Evolutionary conservation across 805 yeast genomes (phyloP).

Genomic region (Candida nonsorbophila): DNA sequence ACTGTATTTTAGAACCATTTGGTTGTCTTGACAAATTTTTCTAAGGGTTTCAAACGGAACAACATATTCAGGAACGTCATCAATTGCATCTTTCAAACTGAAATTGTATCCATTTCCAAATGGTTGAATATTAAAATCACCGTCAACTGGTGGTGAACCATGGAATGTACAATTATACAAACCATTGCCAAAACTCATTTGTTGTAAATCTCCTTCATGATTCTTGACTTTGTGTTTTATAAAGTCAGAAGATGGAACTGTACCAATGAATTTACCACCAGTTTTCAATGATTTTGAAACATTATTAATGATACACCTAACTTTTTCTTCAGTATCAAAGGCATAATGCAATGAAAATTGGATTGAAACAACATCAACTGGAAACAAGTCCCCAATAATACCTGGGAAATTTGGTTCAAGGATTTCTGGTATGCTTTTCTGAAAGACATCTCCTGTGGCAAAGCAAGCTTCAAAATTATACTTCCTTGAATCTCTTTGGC

Average conservation of each 20-base stretch:
- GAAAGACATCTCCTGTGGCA: slow-evolving; percentile 90
- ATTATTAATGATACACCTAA: slow-evolving; percentile 66
- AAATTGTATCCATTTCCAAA: slow-evolving; percentile 83
- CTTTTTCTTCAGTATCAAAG: slow-evolving; percentile 78
- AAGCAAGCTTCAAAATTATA: slow-evolving; percentile 74
- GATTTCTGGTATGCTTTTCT: slow-evolving; percentile 60
- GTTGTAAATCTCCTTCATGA: slow-evolving; percentile 1
- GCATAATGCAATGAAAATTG: slow-evolving; percentile 96
- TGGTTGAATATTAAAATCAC: slow-evolving; percentile 59
- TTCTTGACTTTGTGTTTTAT: slow-evolving; percentile 55
- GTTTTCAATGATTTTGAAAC: slow-evolving; percentile 67
- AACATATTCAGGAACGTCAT: slow-evolving; percentile 93
- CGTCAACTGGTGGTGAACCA: slow-evolving; percentile 70
- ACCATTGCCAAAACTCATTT: slow-evolving; percentile 67
- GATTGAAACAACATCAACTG: slow-evolving; percentile 82
- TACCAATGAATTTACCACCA: slow-evolving; percentile 90
- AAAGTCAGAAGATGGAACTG: slow-evolving; percentile 88
- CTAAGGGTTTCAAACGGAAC: slow-evolving; percentile 90
- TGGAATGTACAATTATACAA: slow-evolving; percentile 79
- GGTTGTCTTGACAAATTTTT: slow-evolving; percentile 78
- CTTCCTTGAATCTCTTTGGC: slow-evolving; percentile 33
- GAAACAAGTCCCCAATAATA: slow-evolving; percentile 56
- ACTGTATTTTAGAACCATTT: slow-evolving; percentile 63
- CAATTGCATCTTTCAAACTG: slow-evolving; percentile 87
- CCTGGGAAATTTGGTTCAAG: slow-evolving; percentile 59